These are phyloP conservation scores for Evansstolkia leycettana DNA, from an alignment of 495 filamentous ascomycete genomes.

Conservation along the genomic window DNA sequence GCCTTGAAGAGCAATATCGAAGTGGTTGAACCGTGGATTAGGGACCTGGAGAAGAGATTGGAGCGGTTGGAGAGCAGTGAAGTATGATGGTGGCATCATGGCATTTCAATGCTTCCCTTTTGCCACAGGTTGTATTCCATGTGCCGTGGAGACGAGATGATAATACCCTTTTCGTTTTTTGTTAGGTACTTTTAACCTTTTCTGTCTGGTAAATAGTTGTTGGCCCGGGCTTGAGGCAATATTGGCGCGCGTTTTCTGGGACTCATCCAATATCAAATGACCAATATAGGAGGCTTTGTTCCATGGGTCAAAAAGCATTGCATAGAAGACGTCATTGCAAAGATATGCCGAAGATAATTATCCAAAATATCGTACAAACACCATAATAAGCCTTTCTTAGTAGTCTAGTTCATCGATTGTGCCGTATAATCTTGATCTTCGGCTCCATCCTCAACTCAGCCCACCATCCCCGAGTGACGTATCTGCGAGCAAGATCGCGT, in stretches of 20 bases:
- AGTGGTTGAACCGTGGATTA: conserved; percentile 78
- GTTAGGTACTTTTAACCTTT: neutral
- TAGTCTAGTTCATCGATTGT: neutral
- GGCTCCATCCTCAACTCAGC: conserved; percentile 29
- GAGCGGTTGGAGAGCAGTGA: conserved; percentile 29
- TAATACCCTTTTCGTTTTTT: conserved; percentile 12
- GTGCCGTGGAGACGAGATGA: too few species aligned
- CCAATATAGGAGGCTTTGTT: too few species aligned
- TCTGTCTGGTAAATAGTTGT: neutral
- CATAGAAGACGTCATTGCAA: too few species aligned
- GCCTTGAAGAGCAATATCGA: conserved; percentile 67
- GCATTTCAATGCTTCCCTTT: conserved; percentile 2
- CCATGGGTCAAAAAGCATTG: too few species aligned
- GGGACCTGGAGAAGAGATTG: conserved; percentile 69
- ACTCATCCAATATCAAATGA: too few species aligned
- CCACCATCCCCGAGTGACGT: conserved; percentile 28
- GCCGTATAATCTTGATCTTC: conserved; percentile 22
- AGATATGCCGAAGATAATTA: too few species aligned
- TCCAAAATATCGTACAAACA: too few species aligned
- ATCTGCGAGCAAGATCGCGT: conserved; percentile 11
- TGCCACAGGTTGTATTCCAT: neutral
- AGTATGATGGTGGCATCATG: neutral
- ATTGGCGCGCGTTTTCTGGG: too few species aligned
- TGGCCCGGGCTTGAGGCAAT: too few species aligned
- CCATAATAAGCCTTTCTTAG: too few species aligned